A percentile compares a stretch with the other conserved stretches of the same genome.
These are phyloP conservation scores for Diplodia corticola DNA, from an alignment of 2,329 filamentous ascomycete genomes.

Conservation along the genomic window DNA sequence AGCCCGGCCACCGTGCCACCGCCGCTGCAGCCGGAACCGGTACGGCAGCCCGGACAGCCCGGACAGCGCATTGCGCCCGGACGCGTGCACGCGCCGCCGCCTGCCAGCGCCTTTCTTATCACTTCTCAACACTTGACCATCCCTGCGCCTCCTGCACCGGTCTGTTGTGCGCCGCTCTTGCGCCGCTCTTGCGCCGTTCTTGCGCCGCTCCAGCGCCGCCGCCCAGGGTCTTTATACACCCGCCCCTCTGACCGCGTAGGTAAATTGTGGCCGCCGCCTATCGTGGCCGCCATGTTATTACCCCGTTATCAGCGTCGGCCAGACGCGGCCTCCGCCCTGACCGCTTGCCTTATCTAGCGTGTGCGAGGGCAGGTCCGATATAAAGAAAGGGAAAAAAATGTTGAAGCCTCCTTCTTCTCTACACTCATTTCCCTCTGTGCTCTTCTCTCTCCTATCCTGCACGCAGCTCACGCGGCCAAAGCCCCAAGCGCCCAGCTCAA, in stretches of 20 bases:
- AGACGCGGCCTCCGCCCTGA: background rate
- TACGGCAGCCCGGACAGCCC: background rate
- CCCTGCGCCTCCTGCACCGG: background rate
- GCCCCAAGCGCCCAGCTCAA: background rate
- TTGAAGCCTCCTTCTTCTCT: background rate
- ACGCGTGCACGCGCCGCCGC: background rate
- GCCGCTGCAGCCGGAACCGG: background rate
- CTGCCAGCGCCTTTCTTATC: constrained; percentile 4
- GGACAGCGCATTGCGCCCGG: background rate
- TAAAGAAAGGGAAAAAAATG: background rate
- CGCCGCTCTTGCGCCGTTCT: background rate
- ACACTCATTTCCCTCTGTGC: background rate
- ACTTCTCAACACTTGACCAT: background rate
- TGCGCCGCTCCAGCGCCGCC: background rate
- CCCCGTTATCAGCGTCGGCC: constrained; percentile 4
- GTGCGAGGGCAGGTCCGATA: background rate
- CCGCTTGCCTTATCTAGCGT: constrained; percentile 14
- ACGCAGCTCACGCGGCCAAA: background rate
- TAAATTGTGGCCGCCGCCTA: background rate
- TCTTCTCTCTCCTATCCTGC: background rate
- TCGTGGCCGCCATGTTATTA: background rate
- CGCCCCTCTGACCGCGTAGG: background rate
- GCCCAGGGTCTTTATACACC: background rate
- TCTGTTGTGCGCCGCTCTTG: background rate
- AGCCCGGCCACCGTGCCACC: background rate